A percentile compares a stretch with the other conserved stretches of the same genome.
phyloP scores from a whole-genome alignment of 1,284 basidiomycete genomes.

The Leccinum solheimii region DNA sequence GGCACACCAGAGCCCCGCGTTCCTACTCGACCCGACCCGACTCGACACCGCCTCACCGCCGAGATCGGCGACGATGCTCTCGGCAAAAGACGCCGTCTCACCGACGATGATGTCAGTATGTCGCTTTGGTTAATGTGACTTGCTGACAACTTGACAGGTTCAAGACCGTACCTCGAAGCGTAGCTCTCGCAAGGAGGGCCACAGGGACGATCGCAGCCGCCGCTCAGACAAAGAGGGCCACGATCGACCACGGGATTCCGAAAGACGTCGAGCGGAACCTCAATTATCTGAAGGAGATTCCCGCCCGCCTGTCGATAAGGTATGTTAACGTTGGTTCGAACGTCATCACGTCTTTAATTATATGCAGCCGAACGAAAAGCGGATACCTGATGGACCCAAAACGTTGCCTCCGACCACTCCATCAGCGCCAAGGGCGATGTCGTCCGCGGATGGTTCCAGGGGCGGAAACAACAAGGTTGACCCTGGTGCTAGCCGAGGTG shows the following conservation, averaged over 20 bases:
- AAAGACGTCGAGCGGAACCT: constrained; percentile 65
- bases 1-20: constrained; percentile 49
- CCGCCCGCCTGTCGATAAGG: constrained; percentile 60
- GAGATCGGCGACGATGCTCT: constrained; percentile 53
- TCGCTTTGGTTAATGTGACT: constrained; percentile 9
- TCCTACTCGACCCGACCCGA: constrained; percentile 57
- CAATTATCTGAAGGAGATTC: constrained; percentile 49
- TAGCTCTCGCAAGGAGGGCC: constrained; percentile 69
- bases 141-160: constrained; percentile 42
- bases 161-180: constrained; percentile 68
- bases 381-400: constrained; percentile 57
- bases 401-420: constrained; percentile 58
- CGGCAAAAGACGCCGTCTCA: constrained; percentile 65
- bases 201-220: constrained; percentile 68
- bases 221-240: constrained; percentile 70
- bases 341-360: constrained; percentile 7
- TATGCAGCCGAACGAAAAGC: constrained; percentile 52
- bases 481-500: constrained; percentile 37
- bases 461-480: constrained; percentile 39
- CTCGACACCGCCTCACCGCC: constrained; percentile 50
- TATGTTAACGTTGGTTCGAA: constrained; percentile 28
- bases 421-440: constrained; percentile 73
- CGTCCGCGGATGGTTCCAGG: constrained; percentile 41
- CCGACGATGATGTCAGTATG: constrained; percentile 62
- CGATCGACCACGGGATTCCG: constrained; percentile 64